Base-by-base conservation (phyloP, 768 basidiomycete species). In the Cystobasidium tubakii region DNA sequence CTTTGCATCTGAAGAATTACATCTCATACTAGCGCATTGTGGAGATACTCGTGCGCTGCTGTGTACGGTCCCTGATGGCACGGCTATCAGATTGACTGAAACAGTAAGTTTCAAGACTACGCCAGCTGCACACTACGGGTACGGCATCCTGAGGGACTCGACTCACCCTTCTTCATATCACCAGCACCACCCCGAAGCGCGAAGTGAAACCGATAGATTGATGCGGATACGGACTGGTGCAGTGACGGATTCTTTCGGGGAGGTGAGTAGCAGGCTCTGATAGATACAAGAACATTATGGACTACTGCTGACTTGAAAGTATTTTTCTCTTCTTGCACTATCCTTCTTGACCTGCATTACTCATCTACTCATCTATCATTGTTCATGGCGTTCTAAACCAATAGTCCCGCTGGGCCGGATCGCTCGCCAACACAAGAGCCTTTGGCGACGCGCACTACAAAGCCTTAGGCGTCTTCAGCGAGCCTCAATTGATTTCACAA, bases 41-140 rank as follows among this genome's bases (percentile, higher is more conserved):
- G 95, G 93, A 4, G 94, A 97, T 81, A 95, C 94, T 1, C 87
- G 92, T 43, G 90, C 93, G 3, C 81, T 98, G 15, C 82, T 99
- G 46, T 91, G 91, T 73, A 85, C 88, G 6, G 87, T 88, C 0
- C 82, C 88, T 23, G 86, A 85, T 34, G 93, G 92, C 0, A 82
- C 84, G 55, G 90, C 88, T n/a, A 83, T 85, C 57, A 86, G 91
- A 0, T 90, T 98, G 86, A 96, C 96, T 0, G 92, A 97, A 82
- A 88, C 87, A 17, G 69, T 71, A 34, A 29, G 69, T 43, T 39
- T 7, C 44, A 39, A 7, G 27, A 4, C 25, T 9, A 7, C 7
- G 21, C n/a, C 53, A n/a, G 53, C 42, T 31, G 9, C 12, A 4
- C 36, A 34, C 10, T 12, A n/a, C 34, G 6, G 23, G 62, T 34